Base-by-base conservation (phyloP, 2,329 filamentous ascomycete genomes). In the Epichloe sp. region DNA sequence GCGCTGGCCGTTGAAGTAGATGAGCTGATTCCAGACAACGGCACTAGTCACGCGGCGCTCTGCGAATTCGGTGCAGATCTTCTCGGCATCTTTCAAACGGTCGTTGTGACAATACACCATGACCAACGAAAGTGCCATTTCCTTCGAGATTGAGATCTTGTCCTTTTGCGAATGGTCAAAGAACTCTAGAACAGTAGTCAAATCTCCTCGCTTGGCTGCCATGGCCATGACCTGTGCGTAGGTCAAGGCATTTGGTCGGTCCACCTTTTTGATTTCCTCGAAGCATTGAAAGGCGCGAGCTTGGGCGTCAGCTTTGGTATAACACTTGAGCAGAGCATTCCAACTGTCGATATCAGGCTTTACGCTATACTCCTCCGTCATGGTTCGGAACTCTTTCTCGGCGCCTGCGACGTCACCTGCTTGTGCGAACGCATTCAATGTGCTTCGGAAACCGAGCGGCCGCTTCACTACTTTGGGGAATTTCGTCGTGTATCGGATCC, bases 291-390 rank as follows among this genome's bases (percentile, higher is more conserved):
- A 69, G 12, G 83, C 84, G 5, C 79, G 78, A n/a, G 79, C 71
- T 43, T 86, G 76, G 61, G 93, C 80, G 46, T 79, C 74, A 1
- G 77, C 76, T 57, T 80, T 80, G 17, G 76, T 74, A 65, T 89
- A 78, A 3, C 85, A 83, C 59, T 83, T 80, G 44, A 97, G 71
- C 31, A 95, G 66, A 21, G 83, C 81, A 61, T 95, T 95, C 83
- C 85, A 95, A 55, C 77, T 80, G 37, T 72, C 63, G 1, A 75
- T 64, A 55, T 80, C 78, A 6, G 83, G 83, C 42, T 70, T 57
- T 15, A 85, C 58, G 1, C 70, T 66, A 59, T 82, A 83, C 47
- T 79, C 71, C 6, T 67, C 58, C 23, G 63, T 62, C 51, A 93
- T 79, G n/a, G 75, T 71, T 45, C 79, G 62, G 54, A 96, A 85